phyloP scores from a whole-genome alignment of 225 moss, liverwort and hornwort species.

The Polytrichum commune region DNA sequence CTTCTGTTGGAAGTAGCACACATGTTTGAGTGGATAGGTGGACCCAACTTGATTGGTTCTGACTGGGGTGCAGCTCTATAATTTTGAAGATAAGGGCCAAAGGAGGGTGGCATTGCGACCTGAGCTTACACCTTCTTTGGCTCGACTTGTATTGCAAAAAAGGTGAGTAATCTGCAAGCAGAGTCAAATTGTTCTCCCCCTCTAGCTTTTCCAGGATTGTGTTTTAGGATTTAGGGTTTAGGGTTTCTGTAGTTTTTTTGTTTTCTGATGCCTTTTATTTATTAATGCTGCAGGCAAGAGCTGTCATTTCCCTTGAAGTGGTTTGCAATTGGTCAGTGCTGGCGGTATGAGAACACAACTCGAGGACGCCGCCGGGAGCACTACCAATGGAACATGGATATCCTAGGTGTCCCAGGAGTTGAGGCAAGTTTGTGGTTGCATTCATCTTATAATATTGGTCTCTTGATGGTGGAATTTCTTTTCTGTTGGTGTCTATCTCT shows the following conservation, averaged over 20 bases:
- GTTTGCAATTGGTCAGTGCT: constrained; percentile 97
- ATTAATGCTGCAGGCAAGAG: constrained; percentile 50
- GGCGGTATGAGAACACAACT: constrained; percentile 94
- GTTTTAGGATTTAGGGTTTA: no score
- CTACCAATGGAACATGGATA: constrained; percentile 99
- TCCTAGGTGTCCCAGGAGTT: constrained; percentile 81
- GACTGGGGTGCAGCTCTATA: constrained; percentile 74
- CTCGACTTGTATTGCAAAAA: constrained; percentile 89
- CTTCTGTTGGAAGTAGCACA: no score
- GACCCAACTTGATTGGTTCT: no score
- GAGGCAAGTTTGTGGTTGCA: constrained; percentile 42
- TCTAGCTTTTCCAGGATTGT: neutral
- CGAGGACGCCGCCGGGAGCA: constrained; percentile 90
- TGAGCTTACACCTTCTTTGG: constrained; percentile 93
- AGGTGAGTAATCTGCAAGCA: constrained; percentile 44
- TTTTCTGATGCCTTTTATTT: no score
- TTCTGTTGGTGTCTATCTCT: no score
- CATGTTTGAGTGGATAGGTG: no score
- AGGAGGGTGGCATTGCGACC: constrained; percentile 86
- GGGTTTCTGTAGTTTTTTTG: no score
- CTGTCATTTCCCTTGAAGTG: constrained; percentile 85
- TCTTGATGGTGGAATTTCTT: no score
- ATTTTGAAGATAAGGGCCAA: constrained; percentile 89
- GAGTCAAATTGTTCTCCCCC: neutral
- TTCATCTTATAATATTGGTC: neutral